Percentiles rank a stretch among this genome's conserved stretches.
phyloP scores from a whole-genome alignment of 2,329 filamentous ascomycete genomes.

The Rhinocladiella mackenziei region DNA sequence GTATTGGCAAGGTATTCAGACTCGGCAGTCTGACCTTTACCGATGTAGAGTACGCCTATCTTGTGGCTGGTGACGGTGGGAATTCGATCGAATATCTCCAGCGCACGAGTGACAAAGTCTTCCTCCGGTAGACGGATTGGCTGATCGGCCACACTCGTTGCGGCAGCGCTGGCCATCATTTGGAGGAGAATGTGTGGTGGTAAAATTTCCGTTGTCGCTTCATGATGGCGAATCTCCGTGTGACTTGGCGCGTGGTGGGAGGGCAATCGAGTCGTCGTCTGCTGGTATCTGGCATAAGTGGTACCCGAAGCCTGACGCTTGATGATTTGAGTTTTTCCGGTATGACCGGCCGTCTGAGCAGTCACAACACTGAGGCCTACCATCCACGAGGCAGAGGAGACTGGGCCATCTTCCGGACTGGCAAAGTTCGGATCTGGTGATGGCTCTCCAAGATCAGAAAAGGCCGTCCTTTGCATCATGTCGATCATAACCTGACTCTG shows the following conservation, averaged over 20 bases:
- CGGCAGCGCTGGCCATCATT: constrained; percentile 42
- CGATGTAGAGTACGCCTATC: constrained; percentile 89
- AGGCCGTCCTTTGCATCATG: constrained; percentile 86
- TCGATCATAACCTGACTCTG: constrained; percentile 92
- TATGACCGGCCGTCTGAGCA: constrained; percentile 46
- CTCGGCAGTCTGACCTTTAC: constrained; percentile 77
- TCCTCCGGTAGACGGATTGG: constrained; percentile 72
- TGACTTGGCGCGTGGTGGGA: constrained; percentile 44
- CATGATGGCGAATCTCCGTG: constrained; percentile 39
- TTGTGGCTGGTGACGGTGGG: constrained; percentile 93
- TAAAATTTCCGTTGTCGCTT: constrained; percentile 39
- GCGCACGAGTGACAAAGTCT: constrained; percentile 66
- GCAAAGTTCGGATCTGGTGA: constrained; percentile 33
- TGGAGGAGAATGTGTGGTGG: constrained; percentile 47
- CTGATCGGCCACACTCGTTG: constrained; percentile 51
- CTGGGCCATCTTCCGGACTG: constrained; percentile 42
- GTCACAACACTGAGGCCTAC: constrained; percentile 51
- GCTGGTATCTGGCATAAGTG: constrained; percentile 47
- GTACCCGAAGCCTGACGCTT: constrained; percentile 51
- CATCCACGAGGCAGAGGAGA: constrained; percentile 48
- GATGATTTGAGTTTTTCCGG: constrained; percentile 47
- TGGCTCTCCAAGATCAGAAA: constrained; percentile 74
- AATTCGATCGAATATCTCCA: constrained; percentile 77
- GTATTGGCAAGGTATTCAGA: constrained; percentile 81
- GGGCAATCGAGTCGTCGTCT: constrained; percentile 43